Evolutionary conservation across 2,329 filamentous ascomycete species (phyloP), one percentile per base, ranked within the genome.

Genomic region (Penicillium sp.): DNA sequence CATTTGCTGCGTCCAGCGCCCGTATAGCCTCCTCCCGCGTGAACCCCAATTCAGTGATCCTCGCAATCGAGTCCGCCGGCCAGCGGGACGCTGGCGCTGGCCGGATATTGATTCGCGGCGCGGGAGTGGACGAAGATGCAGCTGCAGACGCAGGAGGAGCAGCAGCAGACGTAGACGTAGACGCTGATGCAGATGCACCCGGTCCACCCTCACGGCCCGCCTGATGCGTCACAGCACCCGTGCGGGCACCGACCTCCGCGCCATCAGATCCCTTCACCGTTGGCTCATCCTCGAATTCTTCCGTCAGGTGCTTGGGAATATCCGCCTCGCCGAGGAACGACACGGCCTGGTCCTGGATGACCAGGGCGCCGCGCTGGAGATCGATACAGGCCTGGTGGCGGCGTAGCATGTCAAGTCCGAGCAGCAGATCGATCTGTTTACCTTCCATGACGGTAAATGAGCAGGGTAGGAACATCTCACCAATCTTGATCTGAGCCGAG

Each of bases 371-470:
- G 66, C 87, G 88, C 58, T 85, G 83, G 10, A 99, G 81, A 70
- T 99, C 94, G 65, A 99, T 93, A 63, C 83, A 89, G 29, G 93
- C 94, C 73, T 96, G 93, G 73, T 97, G 92, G 32, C 94, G 85
- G 76, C 96, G 97, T 55, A 99, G 81, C 90, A 99, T 99, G 72
- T 99, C 94, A 34, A 99, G 78, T 3, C 94, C 94, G 10, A 99
- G 84, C 2, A 99, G 82, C 15, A 99, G 80, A 69, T 97, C 94
- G 20, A 99, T 94, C 46, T 91, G 86, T 74, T 97, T 99, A 59
- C 94, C 94, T 76, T 99, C 94, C 94, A 99, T 99, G 67, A 99
- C 94, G 3, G 94, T 99, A 72, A 99, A 99, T 53, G 91, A 94
- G 76, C 92, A 97, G 2, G 93, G 88, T 62, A 99, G 80, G 68